phyloP scores from a whole-genome alignment of 1,284 basidiomycete genomes.

The Fomitopsis betulina region DNA sequence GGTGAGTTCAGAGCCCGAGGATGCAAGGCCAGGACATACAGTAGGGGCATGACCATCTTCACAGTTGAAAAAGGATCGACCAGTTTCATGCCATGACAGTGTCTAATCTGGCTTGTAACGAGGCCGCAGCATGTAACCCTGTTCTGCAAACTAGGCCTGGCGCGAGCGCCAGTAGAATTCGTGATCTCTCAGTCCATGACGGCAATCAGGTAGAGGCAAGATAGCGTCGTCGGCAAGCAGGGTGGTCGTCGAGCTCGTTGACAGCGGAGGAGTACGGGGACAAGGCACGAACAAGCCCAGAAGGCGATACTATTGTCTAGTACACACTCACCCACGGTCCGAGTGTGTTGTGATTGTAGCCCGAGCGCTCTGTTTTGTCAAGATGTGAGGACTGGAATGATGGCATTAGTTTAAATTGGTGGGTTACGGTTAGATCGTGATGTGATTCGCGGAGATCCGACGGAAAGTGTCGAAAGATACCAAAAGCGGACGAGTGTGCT shows the following conservation, averaged over 20 bases:
- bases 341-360: no score
- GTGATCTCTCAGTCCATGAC: not conserved
- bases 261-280: no score
- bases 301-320: no score
- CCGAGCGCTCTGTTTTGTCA: not conserved
- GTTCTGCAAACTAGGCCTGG: not conserved
- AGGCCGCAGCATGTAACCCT: slow-evolving; percentile 5
- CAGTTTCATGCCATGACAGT: slow-evolving; percentile 10
- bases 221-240: not conserved
- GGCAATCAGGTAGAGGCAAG: not conserved
- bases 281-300: no score
- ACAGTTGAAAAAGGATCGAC: not conserved
- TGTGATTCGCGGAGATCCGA: not conserved
- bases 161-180: slow-evolving; percentile 1
- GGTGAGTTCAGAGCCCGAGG: not conserved
- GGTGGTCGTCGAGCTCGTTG: no score
- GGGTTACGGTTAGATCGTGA: not conserved
- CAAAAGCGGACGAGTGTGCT: not conserved
- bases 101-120: slow-evolving; percentile 3
- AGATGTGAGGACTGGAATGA: no score
- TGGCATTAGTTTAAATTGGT: no score
- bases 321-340: no score
- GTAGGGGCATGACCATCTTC: slow-evolving; percentile 5
- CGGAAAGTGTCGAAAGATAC: not conserved
- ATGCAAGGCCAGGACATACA: not conserved